Conservation (phyloP, 2,329 filamentous ascomycete species). For the Thelonectria olida region DNA sequence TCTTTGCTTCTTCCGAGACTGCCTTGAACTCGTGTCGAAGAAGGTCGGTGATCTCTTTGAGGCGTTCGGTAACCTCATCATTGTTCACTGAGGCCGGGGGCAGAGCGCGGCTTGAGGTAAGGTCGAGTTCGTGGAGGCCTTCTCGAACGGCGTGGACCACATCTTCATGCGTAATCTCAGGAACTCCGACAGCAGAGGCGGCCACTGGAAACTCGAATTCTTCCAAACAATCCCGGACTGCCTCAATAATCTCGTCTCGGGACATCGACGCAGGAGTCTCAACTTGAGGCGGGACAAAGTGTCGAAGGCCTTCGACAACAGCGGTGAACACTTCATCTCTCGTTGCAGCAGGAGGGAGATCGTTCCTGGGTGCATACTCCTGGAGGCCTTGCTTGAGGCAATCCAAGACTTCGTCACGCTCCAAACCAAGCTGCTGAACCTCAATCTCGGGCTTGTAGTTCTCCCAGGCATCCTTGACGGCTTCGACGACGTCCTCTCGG, state of each 20-base stretch:
- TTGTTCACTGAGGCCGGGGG: constrained; percentile 53
- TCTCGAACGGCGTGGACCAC: constrained; percentile 72
- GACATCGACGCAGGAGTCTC: constrained; percentile 76
- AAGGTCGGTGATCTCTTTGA: constrained; percentile 72
- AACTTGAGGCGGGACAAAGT: constrained; percentile 79
- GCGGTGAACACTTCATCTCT: constrained; percentile 87
- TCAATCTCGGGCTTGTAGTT: constrained; percentile 94
- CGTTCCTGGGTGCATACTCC: constrained; percentile 70
- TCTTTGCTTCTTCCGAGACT: constrained; percentile 72
- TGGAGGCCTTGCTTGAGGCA: constrained; percentile 88
- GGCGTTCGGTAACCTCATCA: constrained; percentile 62
- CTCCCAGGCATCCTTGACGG: constrained; percentile 91
- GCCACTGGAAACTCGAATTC: constrained; percentile 80
- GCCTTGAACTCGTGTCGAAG: constrained; percentile 68
- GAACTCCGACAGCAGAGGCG: constrained; percentile 61
- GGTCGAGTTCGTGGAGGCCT: constrained; percentile 62
- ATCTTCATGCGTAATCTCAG: constrained; percentile 67
- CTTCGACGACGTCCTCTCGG: constrained; percentile 85
- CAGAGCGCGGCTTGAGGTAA: constrained; percentile 52
- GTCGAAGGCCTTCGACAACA: constrained; percentile 85
- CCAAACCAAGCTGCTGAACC: constrained; percentile 87
- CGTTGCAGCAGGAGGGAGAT: constrained; percentile 68
- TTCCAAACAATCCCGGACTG: constrained; percentile 86
- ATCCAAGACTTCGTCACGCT: constrained; percentile 87
- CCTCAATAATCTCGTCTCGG: constrained; percentile 83